Evolutionary conservation across 495 filamentous ascomycete species (phyloP), one percentile per base, ranked within the genome.

Genomic region (Oidiodendron maius): DNA sequence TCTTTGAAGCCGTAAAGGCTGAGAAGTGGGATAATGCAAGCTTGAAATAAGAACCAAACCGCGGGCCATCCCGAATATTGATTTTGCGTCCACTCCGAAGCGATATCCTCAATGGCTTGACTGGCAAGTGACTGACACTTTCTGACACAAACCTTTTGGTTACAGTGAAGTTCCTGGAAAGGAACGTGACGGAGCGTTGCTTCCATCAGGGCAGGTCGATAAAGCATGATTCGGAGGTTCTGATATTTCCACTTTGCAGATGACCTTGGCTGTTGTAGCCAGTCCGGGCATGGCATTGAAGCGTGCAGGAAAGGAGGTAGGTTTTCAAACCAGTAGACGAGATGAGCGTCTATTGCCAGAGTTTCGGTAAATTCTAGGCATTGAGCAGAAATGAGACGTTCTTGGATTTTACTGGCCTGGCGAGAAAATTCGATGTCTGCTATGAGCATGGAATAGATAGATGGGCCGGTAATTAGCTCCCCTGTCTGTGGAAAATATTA

Each of bases 11-110:
- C 77, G 54, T 82, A 82, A 9, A 89, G 69, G 5, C 72, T 78
- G 6, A 89, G 69, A 1, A 89, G 70, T 1, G 85, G 85, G 16
- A 89, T 78, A 76, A 88, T 80, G 41, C 77, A 76, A 0, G 83
- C 81, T 61, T 89, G 85, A 70, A 85, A 89, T 21, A 84, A 71
- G 62, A 86, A 81, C 85, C 85, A 89, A 16, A 86, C 82, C 2
- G 81, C 83, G 63, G 83, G 84, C 84, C 85, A 88, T 3, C 83
- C 83, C n/a, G 72, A 78, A 62, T 87, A 80, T 58, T 87, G 80
- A 61, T 85, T 85, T 28, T 75, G 72, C 35, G 71, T 72, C 60
- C 81, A 84, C 36, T 78, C 80, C 32, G 67, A 65, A 22, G 78
- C 63, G 30, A 34, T n/a, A n/a, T 34, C n/a, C n/a, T 34, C 28